Conservation (phyloP, 2,329 filamentous ascomycete genomes). For the Pseudocercospora vitis region DNA sequence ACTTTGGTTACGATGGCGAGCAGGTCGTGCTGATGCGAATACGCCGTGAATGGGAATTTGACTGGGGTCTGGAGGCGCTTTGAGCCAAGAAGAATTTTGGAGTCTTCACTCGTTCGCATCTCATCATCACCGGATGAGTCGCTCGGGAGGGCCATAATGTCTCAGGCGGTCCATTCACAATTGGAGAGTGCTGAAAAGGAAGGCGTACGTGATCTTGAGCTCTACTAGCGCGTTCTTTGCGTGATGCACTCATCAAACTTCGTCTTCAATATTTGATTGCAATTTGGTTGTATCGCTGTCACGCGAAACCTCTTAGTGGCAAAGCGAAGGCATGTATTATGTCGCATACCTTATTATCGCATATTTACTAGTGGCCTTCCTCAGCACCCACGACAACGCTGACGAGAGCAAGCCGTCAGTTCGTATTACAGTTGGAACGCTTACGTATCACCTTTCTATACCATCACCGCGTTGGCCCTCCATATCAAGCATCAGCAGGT, state of each 20-base stretch:
- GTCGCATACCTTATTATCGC: too few species aligned
- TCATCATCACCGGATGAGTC: neutral
- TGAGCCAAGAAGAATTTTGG: conserved; percentile 46
- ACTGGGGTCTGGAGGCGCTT: conserved; percentile 59
- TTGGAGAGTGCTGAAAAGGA: neutral
- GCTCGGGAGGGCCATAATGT: neutral
- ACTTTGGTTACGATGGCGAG: conserved; percentile 64
- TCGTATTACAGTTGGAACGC: too few species aligned
- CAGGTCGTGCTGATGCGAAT: conserved; percentile 83
- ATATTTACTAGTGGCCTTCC: too few species aligned
- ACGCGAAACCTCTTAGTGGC: too few species aligned
- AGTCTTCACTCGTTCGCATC: neutral
- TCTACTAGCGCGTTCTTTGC: neutral
- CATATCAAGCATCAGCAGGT: neutral
- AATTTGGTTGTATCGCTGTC: too few species aligned
- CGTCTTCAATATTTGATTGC: too few species aligned
- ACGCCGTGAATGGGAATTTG: conserved; percentile 62
- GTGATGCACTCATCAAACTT: neutral
- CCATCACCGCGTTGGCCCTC: too few species aligned
- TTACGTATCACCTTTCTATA: too few species aligned
- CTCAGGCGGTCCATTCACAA: neutral
- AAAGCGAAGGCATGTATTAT: too few species aligned
- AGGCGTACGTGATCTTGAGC: neutral
- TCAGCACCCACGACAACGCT: too few species aligned
- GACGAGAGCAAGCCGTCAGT: too few species aligned